Evolutionary conservation across 805 yeast species (phyloP), one percentile per base, ranked within the genome.

Genomic region (Saturnispora quitensis): DNA sequence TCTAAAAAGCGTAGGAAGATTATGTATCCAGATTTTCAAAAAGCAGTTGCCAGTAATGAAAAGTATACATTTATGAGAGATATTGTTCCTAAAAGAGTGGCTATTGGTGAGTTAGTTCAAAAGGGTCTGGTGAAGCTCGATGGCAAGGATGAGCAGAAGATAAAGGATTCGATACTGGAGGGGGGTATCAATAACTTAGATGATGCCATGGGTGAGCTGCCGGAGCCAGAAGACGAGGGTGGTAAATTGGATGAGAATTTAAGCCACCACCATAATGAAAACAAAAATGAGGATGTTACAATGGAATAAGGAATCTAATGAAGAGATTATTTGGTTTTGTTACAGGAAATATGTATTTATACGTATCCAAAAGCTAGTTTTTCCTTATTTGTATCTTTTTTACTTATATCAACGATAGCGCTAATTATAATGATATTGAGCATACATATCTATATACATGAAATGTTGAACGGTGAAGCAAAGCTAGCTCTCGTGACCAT

Each of bases 1-100:
- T 70, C 80, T 36, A 84, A 80, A 28, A 80, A 80, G 55, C 69
- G 91, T 45, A 83, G 84, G 70, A 83, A 82, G 57, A 68, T 87
- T n/a, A 75, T 73, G 51, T 87, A 87, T 64, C 73, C 76, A 47
- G 95, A 86, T 63, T 78, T 86, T 61, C 77, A 88, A 36, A 69
- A 71, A 42, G 88, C 84, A 1, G 89, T 84, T 3, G 59, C 72
- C 24, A 69, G 72, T 48, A 78, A 75, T 54, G 88, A 82, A 45
- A 75, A 81, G 36, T 71, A 87, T 49, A 68, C 75, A 35, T 86
- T 87, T 62, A 69, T 87, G 53, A 69, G 76, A 42, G 85, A 82
- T 53, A 71, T 87, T 2, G 83, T 86, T 7, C 95, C 93, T 2
- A 77, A 76, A 58, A 77, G 84, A 0, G 73, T 70, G 22, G 73